Evolutionary conservation across 2,329 filamentous ascomycete species (phyloP).

Genomic region (Dichotomopilus funicola): DNA sequence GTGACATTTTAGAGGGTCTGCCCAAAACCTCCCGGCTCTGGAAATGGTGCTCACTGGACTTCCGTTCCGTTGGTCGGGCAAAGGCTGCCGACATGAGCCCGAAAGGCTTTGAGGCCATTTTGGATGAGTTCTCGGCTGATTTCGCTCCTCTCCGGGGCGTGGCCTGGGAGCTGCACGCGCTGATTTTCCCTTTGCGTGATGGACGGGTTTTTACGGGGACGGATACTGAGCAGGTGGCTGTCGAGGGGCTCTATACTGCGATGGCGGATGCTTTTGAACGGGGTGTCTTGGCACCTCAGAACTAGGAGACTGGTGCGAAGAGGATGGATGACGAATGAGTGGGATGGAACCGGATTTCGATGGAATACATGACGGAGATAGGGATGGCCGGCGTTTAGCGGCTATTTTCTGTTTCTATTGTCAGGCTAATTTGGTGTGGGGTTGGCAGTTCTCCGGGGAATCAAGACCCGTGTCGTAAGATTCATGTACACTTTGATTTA

Average conservation of each 20-base stretch:
- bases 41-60: background rate
- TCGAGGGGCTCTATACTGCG: background rate
- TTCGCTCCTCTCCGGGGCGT: background rate
- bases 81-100: background rate
- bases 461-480: too few relatives aligned
- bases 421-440: too few relatives aligned
- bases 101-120: background rate
- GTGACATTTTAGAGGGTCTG: background rate
- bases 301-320: too few relatives aligned
- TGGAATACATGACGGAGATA: too few relatives aligned
- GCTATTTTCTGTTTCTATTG: too few relatives aligned
- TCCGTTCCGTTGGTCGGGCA: background rate
- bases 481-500: too few relatives aligned
- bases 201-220: background rate
- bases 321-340: too few relatives aligned
- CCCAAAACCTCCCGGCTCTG: background rate
- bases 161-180: background rate
- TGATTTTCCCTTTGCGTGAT: background rate
- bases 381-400: too few relatives aligned
- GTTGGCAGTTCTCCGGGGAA: too few relatives aligned
- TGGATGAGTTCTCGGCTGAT: background rate
- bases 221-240: background rate
- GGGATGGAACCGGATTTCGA: too few relatives aligned
- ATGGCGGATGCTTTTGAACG: background rate
- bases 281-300: background rate